Base-by-base conservation (phyloP, 2,329 filamentous ascomycete species). In the Hymenoscyphus linearis region DNA sequence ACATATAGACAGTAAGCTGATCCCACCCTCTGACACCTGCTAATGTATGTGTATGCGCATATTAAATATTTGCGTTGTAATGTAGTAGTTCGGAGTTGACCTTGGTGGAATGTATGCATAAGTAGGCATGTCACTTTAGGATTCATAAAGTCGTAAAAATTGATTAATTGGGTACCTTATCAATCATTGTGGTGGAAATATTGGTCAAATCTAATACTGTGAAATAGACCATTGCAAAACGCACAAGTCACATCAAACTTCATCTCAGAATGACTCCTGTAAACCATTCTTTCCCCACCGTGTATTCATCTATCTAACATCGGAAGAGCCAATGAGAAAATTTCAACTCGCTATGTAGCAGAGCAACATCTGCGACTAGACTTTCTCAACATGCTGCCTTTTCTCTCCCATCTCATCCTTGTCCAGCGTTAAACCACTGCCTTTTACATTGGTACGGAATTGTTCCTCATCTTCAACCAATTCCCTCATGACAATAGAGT, bases 401-500 rank as follows among this genome's bases (percentile, higher is more conserved):
- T 60, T 64, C 55, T 66, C 64, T 9, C 64, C 62, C 40, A 57
- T 57, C 22, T 65, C 63, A 37, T 70, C 66, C 47, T 70, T 70
- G 9, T 65, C 61, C 22, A 66, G 37, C 12, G 59, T 58, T 36
- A 70, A 44, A 9, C 68, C 65, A 47, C 60, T 62, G 3, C 67
- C 67, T 59, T 67, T 61, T 16, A 67, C 56, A 52, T 71, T 68
- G 3, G 57, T 57, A 40, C 69, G 65, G 57, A 70, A 70, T 9
- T 35, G 16, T 56, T 66, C 67, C 44, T 69, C 67, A 40, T 70
- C 67, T 9, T 57, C 52, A 35, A 35, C 58, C n/a, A 71, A 52
- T 52, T 70, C 67, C n/a, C 22, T 18, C 67, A 70, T 67, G 4
- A 71, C 63, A 54, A 70, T 58, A 35, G 53, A 57, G 47, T 71